Base-by-base conservation (phyloP, 768 basidiomycete genomes). In the Amanita molliuscula region DNA sequence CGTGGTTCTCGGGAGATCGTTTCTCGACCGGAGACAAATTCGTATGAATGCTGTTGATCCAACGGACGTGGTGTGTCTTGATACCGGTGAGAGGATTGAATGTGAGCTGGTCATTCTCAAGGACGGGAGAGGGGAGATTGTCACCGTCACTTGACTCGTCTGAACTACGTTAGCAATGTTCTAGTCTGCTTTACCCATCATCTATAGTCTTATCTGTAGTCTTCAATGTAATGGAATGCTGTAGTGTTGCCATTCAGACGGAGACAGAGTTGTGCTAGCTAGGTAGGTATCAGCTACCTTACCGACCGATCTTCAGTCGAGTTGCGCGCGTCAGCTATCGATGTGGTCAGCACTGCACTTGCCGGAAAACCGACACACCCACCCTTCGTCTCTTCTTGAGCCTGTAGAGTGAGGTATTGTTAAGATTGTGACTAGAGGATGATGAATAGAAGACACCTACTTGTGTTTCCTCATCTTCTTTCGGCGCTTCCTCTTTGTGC, bases 391-490 rank as follows among this genome's bases (percentile, higher is more conserved):
- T 81, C 75, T 94, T 94, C 81, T 83, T 88, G 60, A 89, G 76
- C 72, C 89, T 91, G 54, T 5, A 55, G 44, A 53, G 45, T 52
- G 29, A 53, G 23, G 38, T 29, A 8, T 20, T 20, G 44, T 36
- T 51, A 42, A 48, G 37, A 38, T 20, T 6, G 20, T 25, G 37
- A 33, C 41, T 38, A 42, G 31, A 33, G 21, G 49, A n/a, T n/a
- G 16, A 29, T 23, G 38, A 47, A 50, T 51, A 50, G 16, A 13
- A 34, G 44, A n/a, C 3, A 74, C 87, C 66, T 61, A 91, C 90
- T 94, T 94, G 66, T 95, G 92, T 70, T 93, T 95, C 77, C 85
- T 90, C 83, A 95, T 95, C 81, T 94, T 95, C 81, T 82, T 86
- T 73, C 80, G 73, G 58, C 80, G 76, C 74, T 92, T 92, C 65